These are phyloP conservation scores for Lentinula novae-zelandiae DNA, from an alignment of 1,284 basidiomycete genomes.

Conservation along the genomic window DNA sequence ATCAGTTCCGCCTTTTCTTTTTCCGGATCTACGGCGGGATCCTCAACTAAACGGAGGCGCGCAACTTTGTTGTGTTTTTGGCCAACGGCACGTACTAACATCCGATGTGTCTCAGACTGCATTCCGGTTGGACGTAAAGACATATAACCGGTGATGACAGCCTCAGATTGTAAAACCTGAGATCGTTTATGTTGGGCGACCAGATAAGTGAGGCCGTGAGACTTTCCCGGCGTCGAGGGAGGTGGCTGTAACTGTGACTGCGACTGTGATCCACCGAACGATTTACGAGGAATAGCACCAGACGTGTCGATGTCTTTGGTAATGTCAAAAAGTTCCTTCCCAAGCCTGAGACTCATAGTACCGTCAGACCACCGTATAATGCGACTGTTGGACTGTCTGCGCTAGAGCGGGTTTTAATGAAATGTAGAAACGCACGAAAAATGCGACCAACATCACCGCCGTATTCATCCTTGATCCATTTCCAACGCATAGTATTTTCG, in stretches of 20 bases:
- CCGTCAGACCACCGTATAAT: constrained; percentile 93
- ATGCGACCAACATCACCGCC: constrained; percentile 59
- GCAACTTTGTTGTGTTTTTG: constrained; percentile 81
- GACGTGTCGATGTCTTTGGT: constrained; percentile 72
- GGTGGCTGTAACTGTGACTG: constrained; percentile 32
- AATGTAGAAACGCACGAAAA: constrained; percentile 3
- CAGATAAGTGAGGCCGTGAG: constrained; percentile 80
- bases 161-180: constrained; percentile 81
- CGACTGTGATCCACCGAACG: constrained; percentile 39
- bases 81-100: constrained; percentile 83
- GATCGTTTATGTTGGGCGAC: constrained; percentile 88
- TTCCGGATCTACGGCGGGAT: constrained; percentile 70
- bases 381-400: constrained; percentile 82
- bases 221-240: constrained; percentile 29
- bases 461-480: constrained; percentile 73
- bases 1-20: constrained; percentile 68
- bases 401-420: constrained; percentile 33
- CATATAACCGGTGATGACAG: constrained; percentile 80
- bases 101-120: constrained; percentile 86
- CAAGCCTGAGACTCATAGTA: constrained; percentile 79
- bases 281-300: constrained; percentile 51
- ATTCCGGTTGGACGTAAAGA: constrained; percentile 83
- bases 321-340: constrained; percentile 90
- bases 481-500: constrained; percentile 89
- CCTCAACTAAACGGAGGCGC: constrained; percentile 70